Base-by-base conservation (phyloP, 305 asterid genomes). In the Fraxinus xanthoxyloides region DNA sequence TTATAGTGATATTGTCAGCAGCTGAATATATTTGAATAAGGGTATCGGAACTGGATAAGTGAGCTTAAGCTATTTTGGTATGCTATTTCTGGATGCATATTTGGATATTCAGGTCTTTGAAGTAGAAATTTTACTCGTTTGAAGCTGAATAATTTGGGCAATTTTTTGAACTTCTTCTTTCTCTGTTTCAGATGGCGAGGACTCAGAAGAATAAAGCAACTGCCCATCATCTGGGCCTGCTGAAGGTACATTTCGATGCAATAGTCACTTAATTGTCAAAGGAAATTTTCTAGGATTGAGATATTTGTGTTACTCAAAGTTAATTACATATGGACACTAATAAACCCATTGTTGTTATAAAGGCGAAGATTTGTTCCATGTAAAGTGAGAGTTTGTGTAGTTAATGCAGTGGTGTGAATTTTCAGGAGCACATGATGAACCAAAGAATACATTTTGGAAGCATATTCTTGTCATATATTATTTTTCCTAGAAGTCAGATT, bases 191-290 rank as follows among this genome's bases (percentile, higher is more conserved):
- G 99, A 95, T 95, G 99, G 98, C 98, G 40, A 94, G 89, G 87
- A 95, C 99, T 40, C 98, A 95, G 89, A 95, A 95, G 88, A 95
- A 95, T 85, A 93, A 95, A 89, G 99, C 99, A 3, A 95, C 99
- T 3, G 97, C 99, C 56, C 97, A 95, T 87, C 99, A 95, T 83
- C 93, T 95, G 80, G 99, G 99, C 63, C 84, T 92, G 91, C 90
- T 95, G 76, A 95, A 95, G 98, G 99, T 95, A 87, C 72, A 51
- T 24, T 17, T 51, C 72, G 5, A 67, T 61, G 7, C 46, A 5
- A 21, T 46, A 15, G 59, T 48, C 59, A 13, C 56, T 3, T 48
- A 15, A 15, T 48, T 48, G 7, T 48, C 7, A 48, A 48, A 48
- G 59, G 59, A 48, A 48, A 48, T 48, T 48, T 48, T 48, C 59